A percentile compares a stretch with the other conserved stretches of the same genome.
Conservation (phyloP, 352 stramenopile species). For the Halophytophthora batemanensis region DNA sequence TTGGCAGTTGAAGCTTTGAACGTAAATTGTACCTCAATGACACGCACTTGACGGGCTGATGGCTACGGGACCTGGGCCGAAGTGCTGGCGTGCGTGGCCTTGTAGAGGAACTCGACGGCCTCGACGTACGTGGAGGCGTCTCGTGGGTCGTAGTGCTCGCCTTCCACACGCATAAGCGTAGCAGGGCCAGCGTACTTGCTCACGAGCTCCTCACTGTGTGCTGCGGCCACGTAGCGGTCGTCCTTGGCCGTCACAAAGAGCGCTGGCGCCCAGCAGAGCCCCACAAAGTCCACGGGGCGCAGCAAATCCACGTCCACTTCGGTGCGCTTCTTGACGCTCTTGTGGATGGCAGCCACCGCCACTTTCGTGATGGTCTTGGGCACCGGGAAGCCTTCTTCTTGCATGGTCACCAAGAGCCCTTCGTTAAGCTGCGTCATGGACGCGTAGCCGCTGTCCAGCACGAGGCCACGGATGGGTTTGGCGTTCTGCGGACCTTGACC, state of each 20-base stretch:
- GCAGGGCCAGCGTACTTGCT: constrained; percentile 55
- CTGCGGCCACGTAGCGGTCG: constrained; percentile 63
- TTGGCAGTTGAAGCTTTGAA: no score
- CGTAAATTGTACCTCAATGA: no score
- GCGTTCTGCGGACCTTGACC: constrained; percentile 31
- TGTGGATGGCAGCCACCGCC: constrained; percentile 56
- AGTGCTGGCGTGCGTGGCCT: constrained; percentile 31
- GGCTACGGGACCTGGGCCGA: constrained; percentile 25
- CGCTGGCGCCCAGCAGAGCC: constrained; percentile 64
- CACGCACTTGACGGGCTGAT: no score
- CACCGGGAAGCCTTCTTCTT: constrained; percentile 71
- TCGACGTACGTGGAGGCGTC: constrained; percentile 41
- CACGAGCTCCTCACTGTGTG: constrained; percentile 68
- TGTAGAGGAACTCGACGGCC: constrained; percentile 65
- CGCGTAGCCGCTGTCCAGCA: constrained; percentile 74
- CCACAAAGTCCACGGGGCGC: constrained; percentile 67
- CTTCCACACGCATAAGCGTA: constrained; percentile 50
- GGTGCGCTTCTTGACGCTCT: constrained; percentile 74
- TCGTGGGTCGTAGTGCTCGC: constrained; percentile 63
- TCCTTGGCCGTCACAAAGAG: constrained; percentile 62
- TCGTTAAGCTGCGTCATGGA: constrained; percentile 67
- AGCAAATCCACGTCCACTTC: constrained; percentile 71
- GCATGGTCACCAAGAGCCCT: constrained; percentile 55
- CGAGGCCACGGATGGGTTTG: constrained; percentile 70
- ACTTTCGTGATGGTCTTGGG: constrained; percentile 72